phyloP scores from a whole-genome alignment of 257 asterid genomes.

The Paulownia fortunei region DNA sequence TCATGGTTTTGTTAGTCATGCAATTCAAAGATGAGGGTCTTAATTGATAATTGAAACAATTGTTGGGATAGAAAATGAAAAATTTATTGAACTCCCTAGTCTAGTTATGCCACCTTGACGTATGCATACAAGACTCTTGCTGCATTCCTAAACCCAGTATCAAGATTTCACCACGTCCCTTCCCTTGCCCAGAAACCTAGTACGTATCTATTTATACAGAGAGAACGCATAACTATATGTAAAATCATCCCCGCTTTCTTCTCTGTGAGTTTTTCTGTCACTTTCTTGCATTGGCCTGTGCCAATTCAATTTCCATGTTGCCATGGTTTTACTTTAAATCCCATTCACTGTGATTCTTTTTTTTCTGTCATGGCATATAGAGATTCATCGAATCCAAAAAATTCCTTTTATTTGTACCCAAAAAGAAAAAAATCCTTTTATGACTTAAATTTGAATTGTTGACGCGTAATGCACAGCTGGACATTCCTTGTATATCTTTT shows the following conservation, averaged over 20 bases:
- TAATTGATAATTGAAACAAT: not conserved
- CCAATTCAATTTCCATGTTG: not conserved
- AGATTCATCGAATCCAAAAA: slow-evolving; percentile 17
- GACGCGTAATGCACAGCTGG: not conserved
- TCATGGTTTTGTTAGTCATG: no score
- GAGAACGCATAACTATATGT: not conserved
- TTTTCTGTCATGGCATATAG: not conserved
- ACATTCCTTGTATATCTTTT: not conserved
- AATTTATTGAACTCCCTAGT: not conserved
- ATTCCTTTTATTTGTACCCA: not conserved
- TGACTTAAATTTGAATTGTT: not conserved
- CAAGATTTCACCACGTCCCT: slow-evolving; percentile 8
- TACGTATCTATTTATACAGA: no score
- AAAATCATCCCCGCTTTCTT: slow-evolving; percentile 29
- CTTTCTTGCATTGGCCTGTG: slow-evolving; percentile 11
- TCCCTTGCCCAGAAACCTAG: not conserved
- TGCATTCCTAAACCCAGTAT: not conserved
- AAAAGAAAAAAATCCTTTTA: no score
- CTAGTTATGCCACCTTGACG: slow-evolving; percentile 31
- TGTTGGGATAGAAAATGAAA: slow-evolving; percentile 22
- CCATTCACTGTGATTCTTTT: not conserved
- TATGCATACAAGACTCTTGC: not conserved
- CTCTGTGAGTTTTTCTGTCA: slow-evolving; percentile 1
- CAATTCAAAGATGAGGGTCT: not conserved
- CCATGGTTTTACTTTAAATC: not conserved